Base-by-base conservation (phyloP, 2,329 filamentous ascomycete species). In the Exserohilum rostratum region DNA sequence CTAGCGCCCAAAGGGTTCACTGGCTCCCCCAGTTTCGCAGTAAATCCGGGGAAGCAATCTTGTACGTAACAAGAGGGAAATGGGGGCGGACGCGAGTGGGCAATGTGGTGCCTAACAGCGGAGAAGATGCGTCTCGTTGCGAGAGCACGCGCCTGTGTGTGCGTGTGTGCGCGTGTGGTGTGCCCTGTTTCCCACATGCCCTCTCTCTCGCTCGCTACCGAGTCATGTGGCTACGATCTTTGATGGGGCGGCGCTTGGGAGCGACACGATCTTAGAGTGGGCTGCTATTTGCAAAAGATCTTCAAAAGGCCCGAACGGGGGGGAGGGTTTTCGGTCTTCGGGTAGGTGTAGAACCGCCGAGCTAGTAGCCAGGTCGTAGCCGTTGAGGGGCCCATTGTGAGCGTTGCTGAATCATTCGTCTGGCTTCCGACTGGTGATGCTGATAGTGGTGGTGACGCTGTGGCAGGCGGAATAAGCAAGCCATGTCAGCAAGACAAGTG, bases 1-100 rank as follows among this genome's bases (percentile, higher is more conserved):
- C n/a, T 39, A 31, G 48, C 34, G 27, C 33, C 6, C 13, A 34
- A 34, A 33, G 42, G 18, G 46, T 40, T 48, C 35, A 17, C 33
- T 10, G 2, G 17, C 39, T 13, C 15, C 2, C 13, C 12, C 18
- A 15, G 38, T 27, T n/a, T n/a, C n/a, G n/a, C n/a, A 33, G 43
- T 27, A 54, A 43, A 54, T 50, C 51, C 42, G 51, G 46, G 51
- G 51, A 49, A 52, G 40, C 25, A 50, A 47, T 46, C 34, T 47
- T 27, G 50, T 52, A 52, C 50, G 50, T 52, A 52, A 52, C 50
- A 33, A 13, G 9, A 18, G 13, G n/a, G 11, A 11, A 40, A 18
- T 37, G 37, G 27, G 20, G 43, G 27, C 30, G 31, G 47, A 31
- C 13, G 18, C 15, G 13, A 12, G 25, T 20, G 25, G 47, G 20